phyloP scores from a whole-genome alignment of 2,329 filamentous ascomycete species.

The Talaromyces rugulosus region DNA sequence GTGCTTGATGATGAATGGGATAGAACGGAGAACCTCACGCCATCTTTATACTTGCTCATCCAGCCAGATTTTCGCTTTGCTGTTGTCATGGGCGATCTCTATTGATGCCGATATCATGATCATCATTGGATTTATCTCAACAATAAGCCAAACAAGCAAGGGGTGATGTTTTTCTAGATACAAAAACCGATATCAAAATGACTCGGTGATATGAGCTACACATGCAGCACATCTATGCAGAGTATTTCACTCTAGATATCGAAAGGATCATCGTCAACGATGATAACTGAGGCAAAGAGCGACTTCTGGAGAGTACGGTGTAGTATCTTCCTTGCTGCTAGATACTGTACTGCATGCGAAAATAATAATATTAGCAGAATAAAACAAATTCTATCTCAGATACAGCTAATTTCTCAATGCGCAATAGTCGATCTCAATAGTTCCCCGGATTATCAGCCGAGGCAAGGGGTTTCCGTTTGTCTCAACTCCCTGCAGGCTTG shows the following conservation, averaged over 20 bases:
- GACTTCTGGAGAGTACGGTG: no score
- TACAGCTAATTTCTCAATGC: background rate
- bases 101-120: conserved; percentile 1
- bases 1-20: background rate
- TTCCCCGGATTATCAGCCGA: background rate
- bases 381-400: background rate
- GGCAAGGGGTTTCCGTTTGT: conserved; percentile 4
- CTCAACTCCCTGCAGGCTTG: conserved; percentile 8
- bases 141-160: background rate
- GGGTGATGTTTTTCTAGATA: background rate
- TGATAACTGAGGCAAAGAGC: background rate
- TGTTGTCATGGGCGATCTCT: background rate
- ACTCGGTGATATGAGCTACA: background rate
- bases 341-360: no score
- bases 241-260: background rate
- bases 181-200: background rate
- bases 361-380: background rate
- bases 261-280: background rate
- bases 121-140: background rate
- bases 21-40: background rate
- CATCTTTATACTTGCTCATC: conserved; percentile 5
- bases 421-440: background rate
- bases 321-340: no score
- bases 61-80: background rate
- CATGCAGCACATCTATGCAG: background rate